These are phyloP conservation scores for Calocybe cyanea DNA, from an alignment of 768 basidiomycete species.

Conservation along the genomic window DNA sequence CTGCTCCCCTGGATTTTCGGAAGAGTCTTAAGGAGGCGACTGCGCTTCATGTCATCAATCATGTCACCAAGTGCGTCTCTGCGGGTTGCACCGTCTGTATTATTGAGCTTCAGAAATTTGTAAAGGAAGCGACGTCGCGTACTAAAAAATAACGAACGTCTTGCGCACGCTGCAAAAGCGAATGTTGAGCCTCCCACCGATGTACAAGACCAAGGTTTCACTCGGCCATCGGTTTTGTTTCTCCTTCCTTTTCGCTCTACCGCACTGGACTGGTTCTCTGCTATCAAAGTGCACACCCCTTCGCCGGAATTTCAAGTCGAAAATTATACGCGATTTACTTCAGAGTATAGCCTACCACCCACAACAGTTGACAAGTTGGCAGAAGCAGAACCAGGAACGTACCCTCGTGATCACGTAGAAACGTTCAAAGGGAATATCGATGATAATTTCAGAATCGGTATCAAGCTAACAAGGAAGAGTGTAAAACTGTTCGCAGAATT, in stretches of 20 bases:
- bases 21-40: conserved; percentile 62
- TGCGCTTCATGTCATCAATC: conserved; percentile 81
- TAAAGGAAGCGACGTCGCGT: conserved; percentile 86
- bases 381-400: conserved; percentile 66
- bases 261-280: conserved; percentile 78
- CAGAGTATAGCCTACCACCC: conserved; percentile 80
- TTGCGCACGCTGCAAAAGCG: conserved; percentile 66
- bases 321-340: conserved; percentile 76
- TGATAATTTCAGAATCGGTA: conserved; percentile 88
- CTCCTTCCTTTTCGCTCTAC: conserved; percentile 92
- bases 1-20: conserved; percentile 61
- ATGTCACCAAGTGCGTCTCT: conserved; percentile 75
- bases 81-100: not conserved
- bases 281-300: conserved; percentile 74
- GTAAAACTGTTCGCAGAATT: conserved; percentile 91
- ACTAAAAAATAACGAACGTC: conserved; percentile 90
- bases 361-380: conserved; percentile 80
- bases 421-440: conserved; percentile 97
- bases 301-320: conserved; percentile 77
- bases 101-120: conserved; percentile 1
- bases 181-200: conserved; percentile 60
- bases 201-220: conserved; percentile 96
- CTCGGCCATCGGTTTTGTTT: conserved; percentile 89
- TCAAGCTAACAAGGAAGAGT: conserved; percentile 90
- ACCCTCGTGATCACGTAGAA: conserved; percentile 86